A percentile compares a stretch with the other conserved stretches of the same genome.
Evolutionary conservation across 2,329 filamentous ascomycete genomes (phyloP).

Genomic region (Alternaria sp.): DNA sequence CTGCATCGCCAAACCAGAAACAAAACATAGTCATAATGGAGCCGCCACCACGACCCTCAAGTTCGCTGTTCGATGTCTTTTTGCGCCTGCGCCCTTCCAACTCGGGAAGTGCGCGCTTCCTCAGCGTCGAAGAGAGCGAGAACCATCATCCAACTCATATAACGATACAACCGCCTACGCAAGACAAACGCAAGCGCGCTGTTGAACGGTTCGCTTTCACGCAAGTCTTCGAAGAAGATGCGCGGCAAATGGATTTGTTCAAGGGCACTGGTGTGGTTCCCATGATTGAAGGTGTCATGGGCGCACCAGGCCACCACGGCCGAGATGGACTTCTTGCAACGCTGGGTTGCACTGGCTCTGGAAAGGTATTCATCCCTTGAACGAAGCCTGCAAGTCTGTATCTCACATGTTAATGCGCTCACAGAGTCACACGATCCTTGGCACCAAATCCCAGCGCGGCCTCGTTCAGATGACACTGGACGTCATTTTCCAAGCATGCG

Average conservation of each 20-base stretch:
- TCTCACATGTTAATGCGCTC: conserved; percentile 4
- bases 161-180: conserved; percentile 69
- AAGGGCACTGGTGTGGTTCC: conserved; percentile 75
- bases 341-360: conserved; percentile 90
- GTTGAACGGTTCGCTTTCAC: conserved; percentile 96
- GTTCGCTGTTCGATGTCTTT: conserved; percentile 85
- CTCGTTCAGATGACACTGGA: conserved; percentile 92
- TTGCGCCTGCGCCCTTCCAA: conserved; percentile 70
- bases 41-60: conserved; percentile 43
- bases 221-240: conserved; percentile 85
- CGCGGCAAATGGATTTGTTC: conserved; percentile 86
- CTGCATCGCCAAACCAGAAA: conserved; percentile 2
- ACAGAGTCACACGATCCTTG: conserved; percentile 94
- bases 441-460: conserved; percentile 83
- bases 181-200: conserved; percentile 81
- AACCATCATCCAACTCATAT: conserved; percentile 55
- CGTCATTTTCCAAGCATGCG: conserved; percentile 83
- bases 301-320: conserved; percentile 73
- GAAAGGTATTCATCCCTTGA: conserved; percentile 70
- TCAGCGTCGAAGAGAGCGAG: conserved; percentile 70
- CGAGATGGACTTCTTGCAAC: conserved; percentile 91
- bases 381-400: conserved; percentile 1
- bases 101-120: conserved; percentile 63
- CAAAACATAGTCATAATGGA: conserved; percentile 39
- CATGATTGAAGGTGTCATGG: conserved; percentile 81